phyloP scores from a whole-genome alignment of 805 yeast genomes.

The Saccharomyces cerevisiae region DNA sequence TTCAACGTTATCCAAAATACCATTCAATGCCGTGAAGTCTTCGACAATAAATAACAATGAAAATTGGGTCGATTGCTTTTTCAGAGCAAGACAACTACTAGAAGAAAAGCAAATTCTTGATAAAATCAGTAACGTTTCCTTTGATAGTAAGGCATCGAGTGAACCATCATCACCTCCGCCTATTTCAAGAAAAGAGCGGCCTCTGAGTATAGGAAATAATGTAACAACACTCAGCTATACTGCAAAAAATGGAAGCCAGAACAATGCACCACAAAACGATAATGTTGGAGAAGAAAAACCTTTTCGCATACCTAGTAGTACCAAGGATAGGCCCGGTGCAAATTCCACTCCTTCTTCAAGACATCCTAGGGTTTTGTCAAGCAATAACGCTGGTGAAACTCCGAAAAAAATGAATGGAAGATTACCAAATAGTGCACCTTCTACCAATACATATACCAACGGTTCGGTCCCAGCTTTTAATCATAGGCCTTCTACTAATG shows the following conservation, averaged over 20 bases:
- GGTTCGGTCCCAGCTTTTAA: neutral
- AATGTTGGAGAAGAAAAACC: neutral
- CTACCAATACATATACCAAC: neutral
- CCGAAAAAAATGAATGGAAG: neutral
- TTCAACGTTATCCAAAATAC: slow-evolving; percentile 10
- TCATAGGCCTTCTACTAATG: neutral
- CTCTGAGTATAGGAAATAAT: neutral
- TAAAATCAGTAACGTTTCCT: slow-evolving; percentile 6
- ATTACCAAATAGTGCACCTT: neutral
- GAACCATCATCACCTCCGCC: slow-evolving; percentile 1
- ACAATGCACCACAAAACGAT: neutral
- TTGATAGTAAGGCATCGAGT: slow-evolving; percentile 4
- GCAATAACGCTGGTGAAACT: neutral
- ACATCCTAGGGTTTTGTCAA: neutral
- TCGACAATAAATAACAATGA: slow-evolving; percentile 19
- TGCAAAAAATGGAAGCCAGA: neutral
- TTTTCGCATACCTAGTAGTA: neutral
- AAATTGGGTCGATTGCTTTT: slow-evolving; percentile 64
- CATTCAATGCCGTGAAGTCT: neutral
- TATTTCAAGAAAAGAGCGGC: neutral
- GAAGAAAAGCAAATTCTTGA: slow-evolving; percentile 20
- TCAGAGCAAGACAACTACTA: slow-evolving; percentile 54
- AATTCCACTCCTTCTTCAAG: neutral
- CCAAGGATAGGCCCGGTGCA: neutral
- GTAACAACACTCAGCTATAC: neutral